Conservation (phyloP, 768 basidiomycete genomes). For the Tricholoma terreum region DNA sequence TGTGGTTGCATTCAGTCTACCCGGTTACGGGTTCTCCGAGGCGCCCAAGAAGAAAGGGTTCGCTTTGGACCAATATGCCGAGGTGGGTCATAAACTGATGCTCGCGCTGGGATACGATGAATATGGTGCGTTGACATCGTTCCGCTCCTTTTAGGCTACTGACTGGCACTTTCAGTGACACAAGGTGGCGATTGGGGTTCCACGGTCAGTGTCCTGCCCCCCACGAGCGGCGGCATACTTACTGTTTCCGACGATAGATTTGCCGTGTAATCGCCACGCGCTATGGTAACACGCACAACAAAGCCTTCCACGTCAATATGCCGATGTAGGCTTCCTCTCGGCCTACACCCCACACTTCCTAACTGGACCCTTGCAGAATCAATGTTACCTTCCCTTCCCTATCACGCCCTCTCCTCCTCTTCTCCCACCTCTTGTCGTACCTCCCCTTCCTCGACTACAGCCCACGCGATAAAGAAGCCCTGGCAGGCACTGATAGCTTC, state of each 20-base stretch:
- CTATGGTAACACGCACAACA: slow-evolving; percentile 38
- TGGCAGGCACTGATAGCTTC: slow-evolving; percentile 28
- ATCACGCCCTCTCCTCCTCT: slow-evolving; percentile 20
- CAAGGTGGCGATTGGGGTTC: slow-evolving; percentile 51
- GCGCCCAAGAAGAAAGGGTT: slow-evolving; percentile 55
- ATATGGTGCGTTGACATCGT: slow-evolving; percentile 32
- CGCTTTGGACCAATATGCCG: slow-evolving; percentile 41
- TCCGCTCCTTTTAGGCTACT: neutral
- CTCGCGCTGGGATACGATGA: slow-evolving; percentile 43
- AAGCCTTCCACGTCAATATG: slow-evolving; percentile 52
- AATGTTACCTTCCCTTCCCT: slow-evolving; percentile 18
- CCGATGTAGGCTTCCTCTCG: slow-evolving; percentile 23
- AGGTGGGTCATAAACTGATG: slow-evolving; percentile 51
- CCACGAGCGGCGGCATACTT: neutral
- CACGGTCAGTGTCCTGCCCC: neutral
- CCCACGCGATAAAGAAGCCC: slow-evolving; percentile 27
- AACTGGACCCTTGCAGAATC: neutral
- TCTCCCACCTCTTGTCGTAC: slow-evolving; percentile 25
- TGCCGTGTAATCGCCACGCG: slow-evolving; percentile 25
- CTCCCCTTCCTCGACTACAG: slow-evolving; percentile 16
- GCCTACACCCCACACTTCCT: neutral
- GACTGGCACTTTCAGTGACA: slow-evolving; percentile 29
- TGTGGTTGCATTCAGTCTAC: slow-evolving; percentile 56
- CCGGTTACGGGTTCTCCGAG: slow-evolving; percentile 62
- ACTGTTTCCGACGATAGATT: slow-evolving; percentile 12